A percentile compares a stretch with the other conserved stretches of the same genome.
phyloP scores from a whole-genome alignment of 257 asterid genomes.

The Nyctanthes arbortristis region DNA sequence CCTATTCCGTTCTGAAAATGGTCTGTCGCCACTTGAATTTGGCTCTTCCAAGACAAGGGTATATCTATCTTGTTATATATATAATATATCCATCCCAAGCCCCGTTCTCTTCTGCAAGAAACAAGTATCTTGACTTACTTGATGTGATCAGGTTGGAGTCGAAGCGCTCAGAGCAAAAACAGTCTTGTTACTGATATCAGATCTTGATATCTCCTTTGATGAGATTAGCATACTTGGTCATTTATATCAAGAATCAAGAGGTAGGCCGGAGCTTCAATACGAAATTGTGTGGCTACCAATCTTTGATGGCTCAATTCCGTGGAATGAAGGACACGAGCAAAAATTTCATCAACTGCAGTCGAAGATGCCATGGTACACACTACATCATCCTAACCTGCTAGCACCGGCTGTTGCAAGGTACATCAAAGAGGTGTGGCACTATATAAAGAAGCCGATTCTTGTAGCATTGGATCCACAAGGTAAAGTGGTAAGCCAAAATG shows the following conservation, averaged over 20 bases:
- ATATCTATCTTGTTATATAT: background rate
- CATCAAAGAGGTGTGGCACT: constrained; percentile 67
- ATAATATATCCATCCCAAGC: background rate
- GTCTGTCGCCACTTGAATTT: constrained; percentile 50
- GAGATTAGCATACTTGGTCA: constrained; percentile 53
- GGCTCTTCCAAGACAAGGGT: constrained; percentile 58
- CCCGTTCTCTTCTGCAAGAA: background rate
- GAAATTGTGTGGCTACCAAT: constrained; percentile 86
- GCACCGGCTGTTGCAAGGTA: constrained; percentile 67
- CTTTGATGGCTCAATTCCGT: constrained; percentile 32
- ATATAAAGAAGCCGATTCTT: constrained; percentile 61
- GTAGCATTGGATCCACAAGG: constrained; percentile 78
- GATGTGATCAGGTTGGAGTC: constrained; percentile 41
- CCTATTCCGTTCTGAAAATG: constrained; percentile 55
- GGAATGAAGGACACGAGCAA: constrained; percentile 38
- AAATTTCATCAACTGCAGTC: constrained; percentile 48
- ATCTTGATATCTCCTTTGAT: constrained; percentile 55
- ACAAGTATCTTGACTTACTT: background rate
- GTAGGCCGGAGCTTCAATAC: constrained; percentile 46
- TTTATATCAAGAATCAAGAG: constrained; percentile 47
- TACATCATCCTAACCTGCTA: constrained; percentile 58
- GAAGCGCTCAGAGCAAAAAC: constrained; percentile 67
- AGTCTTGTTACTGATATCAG: constrained; percentile 67
- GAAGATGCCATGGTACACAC: constrained; percentile 79
- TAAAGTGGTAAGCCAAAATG: constrained; percentile 54